Conservation (phyloP, 148 eudicot species). For the Arctostaphylos glauca region DNA sequence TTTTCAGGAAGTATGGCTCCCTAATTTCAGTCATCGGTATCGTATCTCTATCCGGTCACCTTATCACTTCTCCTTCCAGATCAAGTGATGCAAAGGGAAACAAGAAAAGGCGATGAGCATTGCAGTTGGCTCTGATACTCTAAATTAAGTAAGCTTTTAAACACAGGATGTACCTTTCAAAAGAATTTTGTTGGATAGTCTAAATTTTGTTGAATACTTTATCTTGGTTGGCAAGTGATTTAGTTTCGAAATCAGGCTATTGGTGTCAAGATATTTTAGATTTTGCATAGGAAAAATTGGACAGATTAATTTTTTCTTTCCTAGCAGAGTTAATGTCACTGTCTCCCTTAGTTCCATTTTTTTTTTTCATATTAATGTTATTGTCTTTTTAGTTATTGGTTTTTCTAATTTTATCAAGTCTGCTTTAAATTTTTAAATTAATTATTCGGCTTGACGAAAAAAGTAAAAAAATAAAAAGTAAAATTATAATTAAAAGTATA, state of each 20-base stretch:
- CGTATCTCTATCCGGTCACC: conserved; percentile 38
- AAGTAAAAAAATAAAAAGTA: too few relatives aligned
- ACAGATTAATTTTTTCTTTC: too few relatives aligned
- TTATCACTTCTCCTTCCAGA: conserved; percentile 42
- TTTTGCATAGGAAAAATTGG: background rate
- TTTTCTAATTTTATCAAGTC: too few relatives aligned
- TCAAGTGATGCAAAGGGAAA: conserved; percentile 37
- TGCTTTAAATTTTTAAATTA: too few relatives aligned
- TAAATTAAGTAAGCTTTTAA: background rate
- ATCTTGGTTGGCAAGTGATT: background rate
- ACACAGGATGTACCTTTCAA: background rate
- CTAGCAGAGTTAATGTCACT: too few relatives aligned
- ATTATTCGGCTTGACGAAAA: too few relatives aligned
- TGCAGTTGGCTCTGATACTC: background rate
- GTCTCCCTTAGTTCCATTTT: too few relatives aligned
- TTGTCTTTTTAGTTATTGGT: too few relatives aligned
- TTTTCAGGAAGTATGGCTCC: conserved; percentile 41
- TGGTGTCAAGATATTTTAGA: background rate
- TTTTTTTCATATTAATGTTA: too few relatives aligned
- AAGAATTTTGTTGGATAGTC: background rate
- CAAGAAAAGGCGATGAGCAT: conserved; percentile 50
- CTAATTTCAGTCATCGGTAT: conserved; percentile 48
- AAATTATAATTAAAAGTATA: too few relatives aligned
- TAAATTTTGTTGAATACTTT: background rate
- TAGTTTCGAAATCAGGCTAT: background rate